A percentile compares a stretch with the other conserved stretches of the same genome.
phyloP scores from a whole-genome alignment of 371 early-diverging fungal species.

The Parasitella parasitica region DNA sequence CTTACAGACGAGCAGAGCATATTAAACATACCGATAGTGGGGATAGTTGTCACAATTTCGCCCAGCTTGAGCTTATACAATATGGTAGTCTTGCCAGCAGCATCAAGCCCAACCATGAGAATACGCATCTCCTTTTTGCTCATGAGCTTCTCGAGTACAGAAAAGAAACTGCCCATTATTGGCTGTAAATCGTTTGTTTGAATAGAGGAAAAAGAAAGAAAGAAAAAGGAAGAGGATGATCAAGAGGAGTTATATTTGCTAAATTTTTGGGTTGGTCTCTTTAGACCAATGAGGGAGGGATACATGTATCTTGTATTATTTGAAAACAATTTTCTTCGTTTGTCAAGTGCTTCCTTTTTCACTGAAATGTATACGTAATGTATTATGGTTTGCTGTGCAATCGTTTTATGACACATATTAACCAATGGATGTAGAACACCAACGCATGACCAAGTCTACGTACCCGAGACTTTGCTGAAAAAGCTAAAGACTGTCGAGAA shows the following conservation, averaged over 20 bases:
- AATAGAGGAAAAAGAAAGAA: not conserved
- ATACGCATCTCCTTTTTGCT: conserved; percentile 96
- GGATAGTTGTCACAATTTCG: conserved; percentile 96
- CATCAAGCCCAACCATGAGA: conserved; percentile 96
- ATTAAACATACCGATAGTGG: conserved; percentile 64
- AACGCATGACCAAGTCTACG: conserved; percentile 48
- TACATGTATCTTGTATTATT: not conserved
- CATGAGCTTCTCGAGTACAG: conserved; percentile 47
- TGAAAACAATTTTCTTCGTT: not conserved
- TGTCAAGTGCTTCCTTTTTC: no score
- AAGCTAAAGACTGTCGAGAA: conserved; percentile 89
- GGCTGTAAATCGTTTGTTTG: not conserved
- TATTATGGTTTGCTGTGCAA: conserved; percentile 10
- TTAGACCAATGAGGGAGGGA: not conserved
- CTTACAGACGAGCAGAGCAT: not conserved
- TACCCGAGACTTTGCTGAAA: conserved; percentile 94
- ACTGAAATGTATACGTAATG: conserved; percentile 20
- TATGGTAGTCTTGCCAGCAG: conserved; percentile 99
- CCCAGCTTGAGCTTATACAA: conserved; percentile 85
- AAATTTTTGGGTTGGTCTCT: not conserved
- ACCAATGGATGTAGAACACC: conserved; percentile 9
- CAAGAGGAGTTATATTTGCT: not conserved
- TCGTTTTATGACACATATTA: not conserved
- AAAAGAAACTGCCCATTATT: conserved; percentile 53
- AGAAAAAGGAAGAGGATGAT: not conserved